phyloP scores from a whole-genome alignment of 2,329 filamentous ascomycete genomes.

The Exophiala lecanii-corni region DNA sequence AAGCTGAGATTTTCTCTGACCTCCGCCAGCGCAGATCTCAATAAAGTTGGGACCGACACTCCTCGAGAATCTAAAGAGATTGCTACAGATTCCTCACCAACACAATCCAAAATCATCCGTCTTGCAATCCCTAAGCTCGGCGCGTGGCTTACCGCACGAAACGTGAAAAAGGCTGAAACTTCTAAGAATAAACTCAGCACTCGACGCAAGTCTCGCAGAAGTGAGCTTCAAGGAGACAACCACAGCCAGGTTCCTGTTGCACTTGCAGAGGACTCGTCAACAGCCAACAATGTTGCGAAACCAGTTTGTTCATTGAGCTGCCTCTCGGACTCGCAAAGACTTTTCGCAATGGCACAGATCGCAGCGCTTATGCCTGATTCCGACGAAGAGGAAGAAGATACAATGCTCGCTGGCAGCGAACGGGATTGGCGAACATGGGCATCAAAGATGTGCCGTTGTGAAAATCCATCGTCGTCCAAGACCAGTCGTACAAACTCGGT shows the following conservation, averaged over 20 bases:
- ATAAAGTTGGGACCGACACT: neutral
- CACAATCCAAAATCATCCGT: conserved; percentile 13
- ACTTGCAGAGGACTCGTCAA: neutral
- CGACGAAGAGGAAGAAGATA: conserved; percentile 14
- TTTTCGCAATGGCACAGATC: conserved; percentile 21
- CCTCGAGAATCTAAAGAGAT: neutral
- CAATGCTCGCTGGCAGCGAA: conserved; percentile 12
- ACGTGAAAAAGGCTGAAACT: neutral
- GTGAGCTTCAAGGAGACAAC: neutral
- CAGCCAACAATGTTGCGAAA: too few species aligned
- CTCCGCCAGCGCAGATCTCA: neutral
- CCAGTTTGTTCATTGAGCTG: conserved; percentile 20
- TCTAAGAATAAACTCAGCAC: neutral
- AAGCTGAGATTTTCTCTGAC: conserved; percentile 18
- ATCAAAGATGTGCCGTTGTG: conserved; percentile 12
- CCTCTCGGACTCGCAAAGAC: conserved; percentile 13
- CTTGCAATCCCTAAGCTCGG: conserved; percentile 3
- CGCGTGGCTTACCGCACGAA: neutral
- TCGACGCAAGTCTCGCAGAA: neutral
- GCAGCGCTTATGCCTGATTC: conserved; percentile 16
- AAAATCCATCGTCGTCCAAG: conserved; percentile 1
- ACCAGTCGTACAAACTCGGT: conserved; percentile 9
- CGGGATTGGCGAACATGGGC: conserved; percentile 16
- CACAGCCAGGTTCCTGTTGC: neutral
- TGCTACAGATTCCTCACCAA: conserved; percentile 1